Evolutionary conservation across 805 yeast genomes (phyloP).

Genomic region (Hanseniaspora lachancei): DNA sequence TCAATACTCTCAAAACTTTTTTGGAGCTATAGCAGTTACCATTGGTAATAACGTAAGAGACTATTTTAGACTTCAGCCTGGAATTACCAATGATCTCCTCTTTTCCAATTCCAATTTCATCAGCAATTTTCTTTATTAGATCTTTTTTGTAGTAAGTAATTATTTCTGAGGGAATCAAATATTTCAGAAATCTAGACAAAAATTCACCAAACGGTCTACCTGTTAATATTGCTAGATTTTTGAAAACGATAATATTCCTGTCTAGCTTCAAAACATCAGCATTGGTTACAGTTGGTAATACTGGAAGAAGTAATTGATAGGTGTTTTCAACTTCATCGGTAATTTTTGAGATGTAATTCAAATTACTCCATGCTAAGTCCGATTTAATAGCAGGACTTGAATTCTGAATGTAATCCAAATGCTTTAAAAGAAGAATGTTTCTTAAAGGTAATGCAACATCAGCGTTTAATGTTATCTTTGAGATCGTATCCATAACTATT

Average conservation of each 20-base stretch:
- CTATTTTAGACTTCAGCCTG: background rate
- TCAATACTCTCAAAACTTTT: conserved; percentile 3
- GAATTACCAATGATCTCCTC: background rate
- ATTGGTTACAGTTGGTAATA: conserved; percentile 57
- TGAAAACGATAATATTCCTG: conserved; percentile 40
- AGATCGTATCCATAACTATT: conserved; percentile 5
- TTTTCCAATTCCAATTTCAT: conserved; percentile 14
- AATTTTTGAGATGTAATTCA: conserved; percentile 41
- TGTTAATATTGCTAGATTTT: conserved; percentile 49
- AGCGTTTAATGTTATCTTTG: background rate
- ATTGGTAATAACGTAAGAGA: conserved; percentile 3
- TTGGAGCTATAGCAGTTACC: conserved; percentile 9
- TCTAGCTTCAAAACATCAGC: conserved; percentile 43
- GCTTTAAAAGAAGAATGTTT: conserved; percentile 14
- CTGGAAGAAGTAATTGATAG: conserved; percentile 70
- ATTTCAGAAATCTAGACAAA: conserved; percentile 52
- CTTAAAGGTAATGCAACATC: background rate
- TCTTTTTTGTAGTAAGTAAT: conserved; percentile 47
- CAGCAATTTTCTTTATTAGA: conserved; percentile 32
- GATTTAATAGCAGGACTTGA: background rate
- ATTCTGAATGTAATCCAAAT: conserved; percentile 9
- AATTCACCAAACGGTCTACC: conserved; percentile 51
- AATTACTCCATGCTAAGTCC: conserved; percentile 20
- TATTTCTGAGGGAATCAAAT: conserved; percentile 64
- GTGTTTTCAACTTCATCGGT: conserved; percentile 44